Conservation (phyloP, 2,329 filamentous ascomycete species). For the Phialophora chinensis region DNA sequence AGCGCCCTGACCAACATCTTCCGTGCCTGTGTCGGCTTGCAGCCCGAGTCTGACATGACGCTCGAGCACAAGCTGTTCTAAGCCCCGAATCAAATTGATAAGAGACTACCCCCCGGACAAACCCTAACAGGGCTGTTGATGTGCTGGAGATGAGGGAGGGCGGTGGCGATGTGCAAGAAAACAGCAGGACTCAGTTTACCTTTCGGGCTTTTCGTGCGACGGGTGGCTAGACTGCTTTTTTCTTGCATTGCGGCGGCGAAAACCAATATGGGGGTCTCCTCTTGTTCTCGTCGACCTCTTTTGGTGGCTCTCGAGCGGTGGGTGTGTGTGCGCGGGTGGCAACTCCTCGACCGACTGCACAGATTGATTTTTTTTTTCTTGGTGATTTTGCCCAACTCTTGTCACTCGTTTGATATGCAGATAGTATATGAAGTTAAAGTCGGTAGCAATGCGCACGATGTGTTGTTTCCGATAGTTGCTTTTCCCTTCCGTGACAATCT, state of each 20-base stretch:
- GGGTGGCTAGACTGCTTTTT: slow-evolving; percentile 37
- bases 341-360: slow-evolving; percentile 6
- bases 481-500: too few relatives aligned
- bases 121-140: not conserved
- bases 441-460: slow-evolving; percentile 10
- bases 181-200: slow-evolving; percentile 24
- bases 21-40: slow-evolving; percentile 92
- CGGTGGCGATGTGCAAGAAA: slow-evolving; percentile 12
- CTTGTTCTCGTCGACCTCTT: too few relatives aligned
- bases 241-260: slow-evolving; percentile 35
- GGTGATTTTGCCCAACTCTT: not conserved
- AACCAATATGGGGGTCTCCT: too few relatives aligned
- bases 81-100: not conserved
- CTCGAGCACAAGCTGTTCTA: slow-evolving; percentile 94
- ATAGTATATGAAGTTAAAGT: slow-evolving; percentile 17
- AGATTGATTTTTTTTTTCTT: slow-evolving; percentile 12
- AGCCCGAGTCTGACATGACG: slow-evolving; percentile 98
- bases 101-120: not conserved
- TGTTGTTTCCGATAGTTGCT: too few relatives aligned
- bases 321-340: too few relatives aligned
- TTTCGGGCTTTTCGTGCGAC: slow-evolving; percentile 25
- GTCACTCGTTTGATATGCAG: slow-evolving; percentile 27
- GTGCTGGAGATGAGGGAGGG: not conserved
- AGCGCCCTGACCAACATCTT: slow-evolving; percentile 96
- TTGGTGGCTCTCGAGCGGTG: too few relatives aligned